Conservation (phyloP, 2,329 filamentous ascomycete genomes). For the Epichloe coenophiala region DNA sequence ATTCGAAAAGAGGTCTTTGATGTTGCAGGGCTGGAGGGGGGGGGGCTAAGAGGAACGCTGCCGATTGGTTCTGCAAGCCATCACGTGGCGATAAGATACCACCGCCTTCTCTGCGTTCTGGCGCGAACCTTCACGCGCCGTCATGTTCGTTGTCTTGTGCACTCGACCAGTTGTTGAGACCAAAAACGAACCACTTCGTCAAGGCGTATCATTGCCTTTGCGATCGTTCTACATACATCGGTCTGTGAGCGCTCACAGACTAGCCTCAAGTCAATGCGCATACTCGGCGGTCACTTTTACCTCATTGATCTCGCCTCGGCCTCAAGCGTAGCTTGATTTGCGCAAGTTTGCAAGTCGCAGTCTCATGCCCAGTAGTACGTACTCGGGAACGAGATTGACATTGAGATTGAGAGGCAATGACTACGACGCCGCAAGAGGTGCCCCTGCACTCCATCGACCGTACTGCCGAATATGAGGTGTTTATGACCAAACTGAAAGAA, state of each 20-base stretch:
- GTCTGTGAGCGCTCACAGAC: neutral
- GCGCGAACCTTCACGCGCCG: conserved; percentile 2
- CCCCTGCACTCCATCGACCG: conserved; percentile 37
- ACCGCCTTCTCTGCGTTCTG: neutral
- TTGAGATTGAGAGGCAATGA: conserved; percentile 7
- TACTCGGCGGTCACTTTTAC: neutral
- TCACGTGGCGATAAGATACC: conserved; percentile 12
- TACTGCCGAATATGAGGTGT: conserved; percentile 62
- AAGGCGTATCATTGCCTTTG: conserved; percentile 9
- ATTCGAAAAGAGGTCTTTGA: too few species aligned
- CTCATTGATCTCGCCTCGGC: neutral
- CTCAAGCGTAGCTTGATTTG: neutral
- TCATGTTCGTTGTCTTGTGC: conserved; percentile 1
- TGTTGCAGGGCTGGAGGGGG: neutral
- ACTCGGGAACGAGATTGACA: neutral
- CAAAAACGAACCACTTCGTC: conserved; percentile 3
- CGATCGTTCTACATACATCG: conserved; percentile 9
- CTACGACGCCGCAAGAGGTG: conserved; percentile 20
- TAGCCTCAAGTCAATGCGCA: conserved; percentile 1
- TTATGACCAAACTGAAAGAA: conserved; percentile 57
- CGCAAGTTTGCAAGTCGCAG: conserved; percentile 1
- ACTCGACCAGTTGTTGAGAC: neutral
- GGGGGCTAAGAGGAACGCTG: conserved; percentile 6
- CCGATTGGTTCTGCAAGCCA: conserved; percentile 12
- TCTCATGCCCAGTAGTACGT: neutral